Conservation (phyloP, 2,329 filamentous ascomycete genomes). For the Fusarium dimerum region DNA sequence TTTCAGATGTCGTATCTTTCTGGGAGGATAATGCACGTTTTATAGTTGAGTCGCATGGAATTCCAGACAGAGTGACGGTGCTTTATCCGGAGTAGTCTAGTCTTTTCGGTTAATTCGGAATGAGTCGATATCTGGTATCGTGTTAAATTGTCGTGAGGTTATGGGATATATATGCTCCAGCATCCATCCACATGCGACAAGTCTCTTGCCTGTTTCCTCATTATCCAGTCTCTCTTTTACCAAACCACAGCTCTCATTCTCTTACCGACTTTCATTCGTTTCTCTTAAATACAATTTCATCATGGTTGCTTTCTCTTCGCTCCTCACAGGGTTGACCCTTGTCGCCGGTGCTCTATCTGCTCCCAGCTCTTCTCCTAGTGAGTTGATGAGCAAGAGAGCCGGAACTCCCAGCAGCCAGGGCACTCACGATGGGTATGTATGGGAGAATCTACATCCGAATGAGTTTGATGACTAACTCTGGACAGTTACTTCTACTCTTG, state of each 20-base stretch:
- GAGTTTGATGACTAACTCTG: neutral
- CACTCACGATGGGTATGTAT: slow-evolving; percentile 36
- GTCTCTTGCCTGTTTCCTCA: too few relatives aligned
- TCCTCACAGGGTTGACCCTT: slow-evolving; percentile 28
- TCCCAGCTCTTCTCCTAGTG: slow-evolving; percentile 12
- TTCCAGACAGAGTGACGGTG: too few relatives aligned
- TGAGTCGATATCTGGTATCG: too few relatives aligned
- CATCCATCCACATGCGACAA: too few relatives aligned
- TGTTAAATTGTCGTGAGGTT: too few relatives aligned
- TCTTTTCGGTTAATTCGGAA: too few relatives aligned
- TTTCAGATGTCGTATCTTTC: too few relatives aligned
- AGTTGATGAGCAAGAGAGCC: slow-evolving; percentile 12
- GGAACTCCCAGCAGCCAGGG: slow-evolving; percentile 38
- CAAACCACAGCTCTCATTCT: neutral
- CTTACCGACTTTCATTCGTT: neutral
- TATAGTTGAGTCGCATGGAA: too few relatives aligned
- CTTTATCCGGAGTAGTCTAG: too few relatives aligned
- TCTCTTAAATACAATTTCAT: neutral
- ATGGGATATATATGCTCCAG: too few relatives aligned
- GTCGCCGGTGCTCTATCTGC: slow-evolving; percentile 20
- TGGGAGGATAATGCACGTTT: too few relatives aligned
- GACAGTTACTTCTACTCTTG: slow-evolving; percentile 46
- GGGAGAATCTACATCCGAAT: neutral
- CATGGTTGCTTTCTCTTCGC: slow-evolving; percentile 29
- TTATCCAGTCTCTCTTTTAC: neutral